Base-by-base conservation (phyloP, 2,329 filamentous ascomycete species). In the Colletotrichum cereale region DNA sequence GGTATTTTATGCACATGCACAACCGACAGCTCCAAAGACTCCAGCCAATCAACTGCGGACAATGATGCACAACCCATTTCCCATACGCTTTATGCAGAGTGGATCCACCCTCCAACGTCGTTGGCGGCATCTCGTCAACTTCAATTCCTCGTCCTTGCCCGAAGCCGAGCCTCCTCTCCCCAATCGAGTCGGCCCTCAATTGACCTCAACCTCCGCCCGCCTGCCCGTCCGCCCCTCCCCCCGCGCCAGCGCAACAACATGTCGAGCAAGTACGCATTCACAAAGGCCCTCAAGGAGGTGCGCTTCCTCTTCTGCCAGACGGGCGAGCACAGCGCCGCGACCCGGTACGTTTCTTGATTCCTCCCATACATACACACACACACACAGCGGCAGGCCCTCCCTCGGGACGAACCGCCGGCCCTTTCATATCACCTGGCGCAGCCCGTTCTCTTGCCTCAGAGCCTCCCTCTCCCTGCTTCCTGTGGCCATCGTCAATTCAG, bases 241-340 rank as follows among this genome's bases (percentile, higher is more conserved):
- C 40, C 36, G 26, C 66, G 66, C 66, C 57, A 63, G 56, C 73
- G 64, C 66, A 69, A 18, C 21, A 63, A 34, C 75, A 98, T 98
- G 96, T 94, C 95, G 77, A 87, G 89, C 84, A 97, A 96, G 88
- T 98, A 97, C 86, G 94, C 91, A 78, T 99, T 99, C 85, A 89
- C 90, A 77, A 92, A 94, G 83, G 86, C 90, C 76, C 88, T 99
- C 82, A 97, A 95, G 88, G 96, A 99, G 88, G 89, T 99, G 82
- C 93, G 96, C 81, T 99, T 99, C 86, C 89, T 97, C 78, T 96
- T 98, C 86, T 98, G 96, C 87, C 96, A 98, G 85, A 95, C 94
- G 64, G 93, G 93, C 75, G 93, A 97, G 81, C 91, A 94, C 81
- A 97, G 96, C 87, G 93, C 94, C 79, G 91, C 94, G 74, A 92